Evolutionary conservation across 129 eudicot species (phyloP), one percentile per base, ranked within the genome.

Genomic region (Flaveria ramosissima): DNA sequence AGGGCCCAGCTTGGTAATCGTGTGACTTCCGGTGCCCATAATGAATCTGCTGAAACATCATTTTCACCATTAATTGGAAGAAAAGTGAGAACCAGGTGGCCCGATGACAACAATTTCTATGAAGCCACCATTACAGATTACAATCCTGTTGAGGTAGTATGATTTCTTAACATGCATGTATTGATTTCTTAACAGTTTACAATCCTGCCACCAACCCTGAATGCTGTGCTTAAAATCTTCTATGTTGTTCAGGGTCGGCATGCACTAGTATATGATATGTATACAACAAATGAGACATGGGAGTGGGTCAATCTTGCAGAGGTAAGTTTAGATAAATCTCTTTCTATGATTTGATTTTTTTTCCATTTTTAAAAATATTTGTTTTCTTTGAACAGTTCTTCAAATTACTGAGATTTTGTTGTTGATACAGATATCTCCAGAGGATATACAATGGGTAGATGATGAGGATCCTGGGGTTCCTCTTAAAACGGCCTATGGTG

Each of bases 241-340:
- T 51, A 20, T 62, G 26, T 16, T 70, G 77, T 77, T 23, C 88
- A 92, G 96, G 98, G 94, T 21, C 90, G 84, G 24, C 95, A 93
- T 90, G 86, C 88, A 47, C 88, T 93, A 67, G 95, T 88, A 72
- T 93, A 93, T 71, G 97, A 92, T 71, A 62, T 56, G 53, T 70
- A 87, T 23, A 92, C 91, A 36, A 17, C 85, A 76, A 82, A 86
- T 53, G 96, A 93, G 77, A 87, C 96, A 48, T 85, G 86, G 87
- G 96, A 93, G 75, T 90, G 96, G 98, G 98, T 93, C 73, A 85
- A 93, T 84, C 92, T 93, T 77, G 62, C 89, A 15, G 98, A 93
- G 92, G 98, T 90, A 86, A 39, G 66, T 80, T 50, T 57, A 51
- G 9, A 78, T 26, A 30, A 9, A 23, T 77, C 30, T 45, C 1